These are phyloP conservation scores for Cerioporus squamosus DNA, from an alignment of 1,284 basidiomycete species.

Conservation along the genomic window DNA sequence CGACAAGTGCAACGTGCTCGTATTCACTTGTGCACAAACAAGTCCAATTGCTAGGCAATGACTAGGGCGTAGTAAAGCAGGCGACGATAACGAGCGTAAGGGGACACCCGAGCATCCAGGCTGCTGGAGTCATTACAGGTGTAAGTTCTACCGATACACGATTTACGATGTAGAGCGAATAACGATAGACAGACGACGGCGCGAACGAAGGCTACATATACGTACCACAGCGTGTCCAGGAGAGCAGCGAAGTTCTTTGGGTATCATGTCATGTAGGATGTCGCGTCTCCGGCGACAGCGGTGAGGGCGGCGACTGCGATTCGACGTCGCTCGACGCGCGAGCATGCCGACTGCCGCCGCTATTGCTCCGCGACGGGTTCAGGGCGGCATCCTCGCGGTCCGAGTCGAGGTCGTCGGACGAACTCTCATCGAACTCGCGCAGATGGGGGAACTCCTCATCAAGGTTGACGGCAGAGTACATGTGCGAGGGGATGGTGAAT, in stretches of 20 bases:
- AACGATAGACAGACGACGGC: too few species aligned
- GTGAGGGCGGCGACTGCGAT: slow-evolving; percentile 3
- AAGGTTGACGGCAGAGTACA: slow-evolving; percentile 18
- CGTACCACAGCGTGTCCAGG: too few species aligned
- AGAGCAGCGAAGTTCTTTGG: too few species aligned
- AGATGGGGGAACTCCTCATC: slow-evolving; percentile 6
- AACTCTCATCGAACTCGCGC: background rate
- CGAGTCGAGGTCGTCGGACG: background rate
- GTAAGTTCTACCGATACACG: too few species aligned
- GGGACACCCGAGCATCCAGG: too few species aligned
- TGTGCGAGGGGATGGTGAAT: slow-evolving; percentile 13
- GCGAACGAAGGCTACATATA: too few species aligned
- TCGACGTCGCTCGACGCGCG: slow-evolving; percentile 5
- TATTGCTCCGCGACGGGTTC: slow-evolving; percentile 7
- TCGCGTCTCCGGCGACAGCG: slow-evolving; percentile 5
- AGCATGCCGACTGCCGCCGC: background rate
- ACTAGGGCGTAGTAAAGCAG: too few species aligned
- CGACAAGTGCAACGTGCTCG: background rate
- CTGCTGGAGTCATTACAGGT: too few species aligned
- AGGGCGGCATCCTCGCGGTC: slow-evolving; percentile 14
- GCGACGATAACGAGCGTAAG: too few species aligned
- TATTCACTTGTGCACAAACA: background rate
- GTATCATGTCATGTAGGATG: background rate
- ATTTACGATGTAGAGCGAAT: too few species aligned
- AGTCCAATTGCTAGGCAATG: too few species aligned